Evolutionary conservation across 352 stramenopile genomes (phyloP).

Genomic region (Globisporangium nunn): DNA sequence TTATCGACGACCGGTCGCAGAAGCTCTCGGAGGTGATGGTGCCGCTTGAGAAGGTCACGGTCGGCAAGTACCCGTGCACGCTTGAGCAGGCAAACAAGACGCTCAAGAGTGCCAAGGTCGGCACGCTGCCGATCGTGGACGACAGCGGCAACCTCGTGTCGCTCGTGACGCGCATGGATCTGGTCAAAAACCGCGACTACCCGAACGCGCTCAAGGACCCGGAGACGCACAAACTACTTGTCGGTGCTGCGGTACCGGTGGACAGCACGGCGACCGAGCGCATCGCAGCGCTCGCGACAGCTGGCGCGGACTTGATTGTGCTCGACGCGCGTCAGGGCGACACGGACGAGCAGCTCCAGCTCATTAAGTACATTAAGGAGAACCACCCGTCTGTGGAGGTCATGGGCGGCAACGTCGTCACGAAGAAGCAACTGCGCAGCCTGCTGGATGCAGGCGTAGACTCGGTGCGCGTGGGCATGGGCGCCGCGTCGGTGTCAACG

Average conservation of each 20-base stretch:
- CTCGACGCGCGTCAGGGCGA: conserved; percentile 98
- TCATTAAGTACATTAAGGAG: conserved; percentile 90
- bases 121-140: conserved; percentile 98
- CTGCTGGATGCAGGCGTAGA: conserved; percentile 98
- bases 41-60: conserved; percentile 71
- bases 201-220: conserved; percentile 90
- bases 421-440: conserved; percentile 91
- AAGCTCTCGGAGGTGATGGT: conserved; percentile 72
- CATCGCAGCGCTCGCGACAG: conserved; percentile 78
- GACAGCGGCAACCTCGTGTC: conserved; percentile 92
- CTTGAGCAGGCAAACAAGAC: conserved; percentile 95
- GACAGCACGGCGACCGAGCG: conserved; percentile 88
- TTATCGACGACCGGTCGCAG: conserved; percentile 88
- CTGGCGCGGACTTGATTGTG: conserved; percentile 96
- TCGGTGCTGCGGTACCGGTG: conserved; percentile 96
- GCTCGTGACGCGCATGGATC: conserved; percentile 94
- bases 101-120: conserved; percentile 96
- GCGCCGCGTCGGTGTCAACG: conserved; percentile 98
- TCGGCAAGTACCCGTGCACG: conserved; percentile 89
- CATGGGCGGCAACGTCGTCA: conserved; percentile 98
- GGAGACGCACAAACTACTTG: conserved; percentile 93
- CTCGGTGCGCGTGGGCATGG: conserved; percentile 98
- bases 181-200: conserved; percentile 96
- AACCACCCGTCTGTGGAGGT: conserved; percentile 90
- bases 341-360: conserved; percentile 76